phyloP scores from a whole-genome alignment of 2,329 filamentous ascomycete species.

The Xylaria sp. region DNA sequence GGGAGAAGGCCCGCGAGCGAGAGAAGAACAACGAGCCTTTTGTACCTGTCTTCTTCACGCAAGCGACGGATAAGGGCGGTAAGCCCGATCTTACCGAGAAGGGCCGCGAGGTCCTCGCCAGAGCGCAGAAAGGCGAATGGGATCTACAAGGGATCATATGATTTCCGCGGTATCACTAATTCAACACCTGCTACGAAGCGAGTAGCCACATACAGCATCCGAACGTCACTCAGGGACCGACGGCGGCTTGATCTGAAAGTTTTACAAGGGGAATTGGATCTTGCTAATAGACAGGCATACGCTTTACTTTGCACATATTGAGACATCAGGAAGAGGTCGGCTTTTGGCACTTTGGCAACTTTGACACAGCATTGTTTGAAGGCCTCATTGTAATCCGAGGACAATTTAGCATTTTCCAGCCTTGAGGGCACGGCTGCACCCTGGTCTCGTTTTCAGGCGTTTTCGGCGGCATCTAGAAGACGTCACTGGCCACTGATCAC shows the following conservation, averaged over 20 bases:
- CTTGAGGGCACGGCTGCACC: too few species aligned
- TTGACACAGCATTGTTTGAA: constrained; percentile 19
- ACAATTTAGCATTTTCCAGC: constrained; percentile 5
- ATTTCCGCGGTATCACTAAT: neutral
- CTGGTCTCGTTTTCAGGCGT: too few species aligned
- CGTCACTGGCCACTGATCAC: neutral
- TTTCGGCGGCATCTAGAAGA: constrained; percentile 25
- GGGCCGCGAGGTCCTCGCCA: constrained; percentile 56
- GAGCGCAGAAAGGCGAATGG: constrained; percentile 61
- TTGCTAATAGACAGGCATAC: constrained; percentile 20
- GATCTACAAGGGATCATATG: constrained; percentile 52
- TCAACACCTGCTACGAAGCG: neutral
- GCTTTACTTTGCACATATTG: constrained; percentile 25
- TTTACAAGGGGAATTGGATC: constrained; percentile 19
- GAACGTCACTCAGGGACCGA: neutral
- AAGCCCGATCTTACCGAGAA: constrained; percentile 62
- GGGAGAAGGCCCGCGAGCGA: constrained; percentile 81
- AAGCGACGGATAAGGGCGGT: constrained; percentile 60
- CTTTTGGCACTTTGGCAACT: constrained; percentile 21
- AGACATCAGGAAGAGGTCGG: constrained; percentile 6
- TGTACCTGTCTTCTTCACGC: constrained; percentile 86
- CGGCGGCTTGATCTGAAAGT: constrained; percentile 22
- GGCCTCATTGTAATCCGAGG: neutral
- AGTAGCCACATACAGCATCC: constrained; percentile 7
- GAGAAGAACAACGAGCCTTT: constrained; percentile 73